Evolutionary conservation across 768 basidiomycete species (phyloP).

Genomic region (Pisolithus orientalis): DNA sequence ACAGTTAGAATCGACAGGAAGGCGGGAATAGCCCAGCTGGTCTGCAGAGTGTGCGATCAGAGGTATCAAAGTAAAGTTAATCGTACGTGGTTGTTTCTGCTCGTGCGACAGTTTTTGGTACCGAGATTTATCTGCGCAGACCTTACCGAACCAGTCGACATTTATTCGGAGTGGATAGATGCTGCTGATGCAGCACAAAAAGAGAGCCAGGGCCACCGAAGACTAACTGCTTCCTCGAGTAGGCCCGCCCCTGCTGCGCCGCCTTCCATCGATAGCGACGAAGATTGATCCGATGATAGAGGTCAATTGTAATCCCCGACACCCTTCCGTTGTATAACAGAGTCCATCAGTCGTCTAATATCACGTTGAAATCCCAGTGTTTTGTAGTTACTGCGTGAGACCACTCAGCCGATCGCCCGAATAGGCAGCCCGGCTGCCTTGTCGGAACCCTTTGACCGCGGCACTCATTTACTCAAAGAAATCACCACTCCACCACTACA

Average conservation of each 20-base stretch:
- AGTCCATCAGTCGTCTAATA: too few relatives aligned
- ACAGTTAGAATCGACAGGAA: conserved; percentile 81
- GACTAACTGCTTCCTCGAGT: conserved; percentile 49
- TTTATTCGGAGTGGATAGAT: conserved; percentile 90
- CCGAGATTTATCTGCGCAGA: conserved; percentile 41
- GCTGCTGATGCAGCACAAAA: conserved; percentile 78
- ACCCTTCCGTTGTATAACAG: conserved; percentile 16
- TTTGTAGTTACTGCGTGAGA: too few relatives aligned
- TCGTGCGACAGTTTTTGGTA: neutral
- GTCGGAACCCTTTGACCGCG: conserved; percentile 14
- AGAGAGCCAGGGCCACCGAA: conserved; percentile 47
- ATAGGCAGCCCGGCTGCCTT: conserved; percentile 7
- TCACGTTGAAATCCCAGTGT: too few relatives aligned
- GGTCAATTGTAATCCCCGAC: neutral
- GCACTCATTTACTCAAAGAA: conserved; percentile 5
- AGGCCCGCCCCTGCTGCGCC: conserved; percentile 27
- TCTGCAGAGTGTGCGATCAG: conserved; percentile 83
- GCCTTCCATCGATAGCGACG: conserved; percentile 41
- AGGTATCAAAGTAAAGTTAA: conserved; percentile 84
- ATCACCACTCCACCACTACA: conserved; percentile 1
- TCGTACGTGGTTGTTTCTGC: conserved; percentile 42
- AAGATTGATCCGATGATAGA: conserved; percentile 32
- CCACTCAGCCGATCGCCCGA: conserved; percentile 24
- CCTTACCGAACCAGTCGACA: conserved; percentile 81
- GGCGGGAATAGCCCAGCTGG: conserved; percentile 74